A percentile compares a stretch with the other conserved stretches of the same genome.
phyloP scores from a whole-genome alignment of 1,284 basidiomycete species.

The Ustilago shanxiensis region DNA sequence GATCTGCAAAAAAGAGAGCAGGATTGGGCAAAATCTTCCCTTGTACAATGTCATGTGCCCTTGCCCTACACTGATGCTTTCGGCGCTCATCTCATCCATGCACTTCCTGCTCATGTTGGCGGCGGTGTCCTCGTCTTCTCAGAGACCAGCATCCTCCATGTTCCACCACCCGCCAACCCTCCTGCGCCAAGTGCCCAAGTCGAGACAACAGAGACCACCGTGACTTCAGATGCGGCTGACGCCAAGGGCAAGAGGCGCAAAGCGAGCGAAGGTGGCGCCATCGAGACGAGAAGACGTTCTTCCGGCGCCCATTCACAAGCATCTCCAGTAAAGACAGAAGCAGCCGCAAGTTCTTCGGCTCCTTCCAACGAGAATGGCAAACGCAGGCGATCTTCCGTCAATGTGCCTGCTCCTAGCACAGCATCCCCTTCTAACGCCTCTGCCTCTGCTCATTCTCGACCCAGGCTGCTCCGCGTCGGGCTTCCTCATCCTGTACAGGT shows the following conservation, averaged over 20 bases:
- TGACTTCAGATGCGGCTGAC: slow-evolving; percentile 13
- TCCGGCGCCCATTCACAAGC: slow-evolving; percentile 14
- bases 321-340: slow-evolving; percentile 5
- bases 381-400: slow-evolving; percentile 48
- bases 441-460: slow-evolving; percentile 8
- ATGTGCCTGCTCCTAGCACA: slow-evolving; percentile 4
- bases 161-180: slow-evolving; percentile 52
- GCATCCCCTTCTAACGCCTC: slow-evolving; percentile 20
- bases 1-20: slow-evolving; percentile 49
- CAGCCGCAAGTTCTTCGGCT: slow-evolving; percentile 6
- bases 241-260: slow-evolving; percentile 57
- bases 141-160: slow-evolving; percentile 58
- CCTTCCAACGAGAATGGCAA: slow-evolving; percentile 59
- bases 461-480: slow-evolving; percentile 39
- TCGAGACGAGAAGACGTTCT: slow-evolving; percentile 25
- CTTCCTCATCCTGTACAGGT: slow-evolving; percentile 56
- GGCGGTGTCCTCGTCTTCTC: slow-evolving; percentile 66
- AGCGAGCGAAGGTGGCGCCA: slow-evolving; percentile 36
- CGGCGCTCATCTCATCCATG: slow-evolving; percentile 57
- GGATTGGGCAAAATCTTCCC: slow-evolving; percentile 42
- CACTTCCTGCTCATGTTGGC: slow-evolving; percentile 56
- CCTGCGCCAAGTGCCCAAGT: background rate
- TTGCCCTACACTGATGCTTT: slow-evolving; percentile 60
- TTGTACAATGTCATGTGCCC: slow-evolving; percentile 64
- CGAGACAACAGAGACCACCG: background rate